Base-by-base conservation (phyloP, 768 basidiomycete genomes). In the Tylopilus intermedius region DNA sequence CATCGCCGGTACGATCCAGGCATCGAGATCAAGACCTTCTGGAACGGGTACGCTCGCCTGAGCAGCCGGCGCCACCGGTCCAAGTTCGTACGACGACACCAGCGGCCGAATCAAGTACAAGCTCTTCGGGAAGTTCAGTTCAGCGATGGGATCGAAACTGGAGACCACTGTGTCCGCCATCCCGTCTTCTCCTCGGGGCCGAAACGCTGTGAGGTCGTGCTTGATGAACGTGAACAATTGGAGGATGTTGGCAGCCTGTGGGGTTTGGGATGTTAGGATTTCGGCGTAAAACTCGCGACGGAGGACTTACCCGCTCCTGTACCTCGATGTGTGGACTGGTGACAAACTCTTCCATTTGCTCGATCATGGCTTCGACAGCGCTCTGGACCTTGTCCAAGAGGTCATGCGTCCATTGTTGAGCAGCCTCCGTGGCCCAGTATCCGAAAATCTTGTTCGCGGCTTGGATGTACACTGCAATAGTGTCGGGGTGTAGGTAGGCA, bases 391-490 rank as follows among this genome's bases (percentile, higher is more conserved):
- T 82, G 6, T 78, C 70, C 40, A 93, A 72, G 47, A 81, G 74
- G 38, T 88, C 85, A 37, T 83, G 79, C 42, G 83, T 81, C 94
- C 94, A 98, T 24, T 77, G 71, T 47, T 81, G 75, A 2, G 92
- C 86, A 24, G 89, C 68, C 42, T 88, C 82, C 1, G 88, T 81
- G 6, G 84, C 79, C 88, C 94, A 95, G 49, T 74, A 74, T 13
- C 90, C 93, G 65, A 95, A 94, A 14, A 95, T 79, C 68, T 98
- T 98, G 55, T 82, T 78, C 4, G 84, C 78, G 21, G 90, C 82
- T 64, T 92, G 90, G 38, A 98, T 74, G 61, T 90, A 95, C 4
- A 90, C 80, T 0, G 89, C 77, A 39, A 90, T 77, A 11, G 80
- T 86, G 21, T 86, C 83, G 0, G 86, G 71, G 4, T 79, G 67